Base-by-base conservation (phyloP, 257 asterid species). In the Nicotiana attenuata region DNA sequence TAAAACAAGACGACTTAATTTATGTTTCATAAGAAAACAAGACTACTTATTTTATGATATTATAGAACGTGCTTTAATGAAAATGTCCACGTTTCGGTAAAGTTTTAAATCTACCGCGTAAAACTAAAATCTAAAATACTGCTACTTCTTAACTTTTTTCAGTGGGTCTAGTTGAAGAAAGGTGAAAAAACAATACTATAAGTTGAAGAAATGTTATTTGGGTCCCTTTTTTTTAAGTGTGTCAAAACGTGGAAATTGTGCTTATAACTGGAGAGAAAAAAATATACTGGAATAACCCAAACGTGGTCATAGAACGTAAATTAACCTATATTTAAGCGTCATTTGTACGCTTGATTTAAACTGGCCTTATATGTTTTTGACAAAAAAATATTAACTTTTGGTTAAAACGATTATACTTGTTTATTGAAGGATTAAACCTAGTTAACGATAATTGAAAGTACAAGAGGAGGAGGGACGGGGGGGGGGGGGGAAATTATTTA, bases 61-160 rank as follows among this genome's bases (percentile, higher is more conserved):
- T 14, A 29, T 65, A 31, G 26, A 73, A 73, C 78, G 78, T 73
- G 78, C 61, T 47, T 20, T 73, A 73, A 73, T 73, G 20, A 33
- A 45, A 71, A 2, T 60, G 60, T 22, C 22, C 41, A 73, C 57
- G 60, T 73, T 19, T 19, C 10, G 6, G 63, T 56, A 56, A 17
- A 16, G 19, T 56, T 29, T 56, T 17, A 19, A 56, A 15, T 17
- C 63, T 71, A 71, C 56, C 3, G 77, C 41, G 31, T 41, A 41
- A 65, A 28, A 65, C 8, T 5, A 64, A 61, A 61, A n/a, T 59
- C 15, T 1, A 10, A 15, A 29, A 61, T 29, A 29, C 33, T 29
- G 3, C 0, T 29, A 63, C 68, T 64, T 63, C 66, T 22, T 15
- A 3, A 20, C 10, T 13, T 60, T 60, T 20, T 20, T 20, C 65